These are phyloP conservation scores for Tilletia walkeri DNA, from an alignment of 1,284 basidiomycete genomes.

Conservation along the genomic window DNA sequence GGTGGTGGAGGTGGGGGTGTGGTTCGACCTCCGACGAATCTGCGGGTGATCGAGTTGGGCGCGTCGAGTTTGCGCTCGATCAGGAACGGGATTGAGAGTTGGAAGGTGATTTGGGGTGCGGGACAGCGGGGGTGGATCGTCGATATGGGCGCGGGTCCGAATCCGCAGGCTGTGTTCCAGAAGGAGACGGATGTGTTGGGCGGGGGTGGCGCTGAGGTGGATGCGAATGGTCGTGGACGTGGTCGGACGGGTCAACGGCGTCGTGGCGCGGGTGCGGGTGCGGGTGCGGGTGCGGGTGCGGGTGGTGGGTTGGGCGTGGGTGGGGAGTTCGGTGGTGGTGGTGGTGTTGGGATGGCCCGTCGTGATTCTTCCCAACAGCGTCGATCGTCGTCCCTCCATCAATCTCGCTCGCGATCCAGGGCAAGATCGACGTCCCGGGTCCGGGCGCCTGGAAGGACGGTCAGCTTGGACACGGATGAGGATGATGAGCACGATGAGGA, in stretches of 20 bases:
- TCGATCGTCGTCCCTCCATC: not conserved
- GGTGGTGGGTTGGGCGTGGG: no score
- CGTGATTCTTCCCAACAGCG: not conserved
- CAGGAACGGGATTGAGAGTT: slow-evolving; percentile 73
- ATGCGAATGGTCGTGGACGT: not conserved
- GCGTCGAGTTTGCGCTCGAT: slow-evolving; percentile 71
- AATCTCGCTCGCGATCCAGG: not conserved
- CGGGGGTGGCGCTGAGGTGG: not conserved
- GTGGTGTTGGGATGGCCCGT: no score
- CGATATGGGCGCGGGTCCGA: slow-evolving; percentile 79
- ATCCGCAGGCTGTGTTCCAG: slow-evolving; percentile 51
- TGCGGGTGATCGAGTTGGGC: slow-evolving; percentile 85
- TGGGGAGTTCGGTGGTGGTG: no score
- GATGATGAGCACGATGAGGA: not conserved
- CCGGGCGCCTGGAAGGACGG: slow-evolving; percentile 2
- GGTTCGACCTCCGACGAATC: slow-evolving; percentile 62
- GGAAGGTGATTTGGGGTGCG: slow-evolving; percentile 85
- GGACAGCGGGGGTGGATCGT: slow-evolving; percentile 95
- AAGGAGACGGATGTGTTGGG: not conserved
- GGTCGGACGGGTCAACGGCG: slow-evolving; percentile 1
- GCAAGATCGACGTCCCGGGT: slow-evolving; percentile 6
- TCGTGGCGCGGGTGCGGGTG: not conserved
- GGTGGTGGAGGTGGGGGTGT: no score
- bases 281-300: no score
- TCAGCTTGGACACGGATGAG: slow-evolving; percentile 13